phyloP scores from a whole-genome alignment of 371 early-diverging fungal genomes.

The Funneliformis caledonium region DNA sequence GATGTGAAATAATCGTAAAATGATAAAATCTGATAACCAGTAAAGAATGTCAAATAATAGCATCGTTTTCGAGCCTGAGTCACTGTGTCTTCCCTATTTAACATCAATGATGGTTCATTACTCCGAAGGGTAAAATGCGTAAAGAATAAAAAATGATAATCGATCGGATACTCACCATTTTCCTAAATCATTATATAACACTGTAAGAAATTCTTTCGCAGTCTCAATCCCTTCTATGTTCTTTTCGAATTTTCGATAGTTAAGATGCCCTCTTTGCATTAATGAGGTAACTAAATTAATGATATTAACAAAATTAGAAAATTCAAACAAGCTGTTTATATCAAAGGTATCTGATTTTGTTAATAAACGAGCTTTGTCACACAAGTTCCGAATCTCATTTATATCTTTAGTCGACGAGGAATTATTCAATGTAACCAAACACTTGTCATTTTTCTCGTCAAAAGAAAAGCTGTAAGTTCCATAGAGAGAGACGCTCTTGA shows the following conservation, averaged over 20 bases:
- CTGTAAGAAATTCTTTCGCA: background rate
- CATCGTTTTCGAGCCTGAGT: constrained; percentile 20
- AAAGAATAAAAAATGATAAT: background rate
- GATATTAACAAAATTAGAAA: constrained; percentile 30
- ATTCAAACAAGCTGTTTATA: constrained; percentile 1
- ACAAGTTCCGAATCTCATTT: constrained; percentile 23
- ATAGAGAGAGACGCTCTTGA: constrained; percentile 24
- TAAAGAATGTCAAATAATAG: constrained; percentile 40
- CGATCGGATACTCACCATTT: constrained; percentile 13
- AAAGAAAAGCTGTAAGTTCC: constrained; percentile 31
- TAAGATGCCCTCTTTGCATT: constrained; percentile 41
- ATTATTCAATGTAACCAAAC: constrained; percentile 27
- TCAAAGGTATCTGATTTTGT: background rate
- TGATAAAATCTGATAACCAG: constrained; percentile 32
- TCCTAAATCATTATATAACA: constrained; percentile 29
- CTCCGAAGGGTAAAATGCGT: background rate
- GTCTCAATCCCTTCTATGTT: background rate
- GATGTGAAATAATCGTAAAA: constrained; percentile 38
- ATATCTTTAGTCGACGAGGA: background rate
- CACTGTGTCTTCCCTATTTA: constrained; percentile 28
- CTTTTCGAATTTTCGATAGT: constrained; percentile 28
- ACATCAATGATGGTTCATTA: background rate
- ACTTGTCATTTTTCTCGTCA: constrained; percentile 16
- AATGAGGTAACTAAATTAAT: constrained; percentile 28
- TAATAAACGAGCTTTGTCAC: constrained; percentile 30